Conservation (phyloP, 495 filamentous ascomycete species). For the Letharia lupina region DNA sequence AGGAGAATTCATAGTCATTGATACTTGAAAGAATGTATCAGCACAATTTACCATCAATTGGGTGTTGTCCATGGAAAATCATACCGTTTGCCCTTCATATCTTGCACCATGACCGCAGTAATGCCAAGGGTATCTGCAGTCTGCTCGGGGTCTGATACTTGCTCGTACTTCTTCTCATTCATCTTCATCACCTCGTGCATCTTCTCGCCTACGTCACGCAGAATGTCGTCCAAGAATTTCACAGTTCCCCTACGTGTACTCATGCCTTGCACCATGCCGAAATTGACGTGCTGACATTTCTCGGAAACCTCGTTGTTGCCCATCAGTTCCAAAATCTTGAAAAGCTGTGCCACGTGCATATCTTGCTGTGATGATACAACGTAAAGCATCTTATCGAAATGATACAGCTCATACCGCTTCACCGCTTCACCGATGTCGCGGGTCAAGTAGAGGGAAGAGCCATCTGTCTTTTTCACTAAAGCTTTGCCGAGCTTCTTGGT, state of each 20-base stretch:
- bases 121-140: conserved; percentile 53
- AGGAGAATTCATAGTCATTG: conserved; percentile 61
- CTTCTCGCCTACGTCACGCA: conserved; percentile 54
- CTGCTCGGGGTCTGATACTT: conserved; percentile 52
- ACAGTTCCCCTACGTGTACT: conserved; percentile 61
- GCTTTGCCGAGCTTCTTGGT: conserved; percentile 61
- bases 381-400: conserved; percentile 72
- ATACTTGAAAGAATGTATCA: conserved; percentile 34
- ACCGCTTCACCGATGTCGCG: conserved; percentile 61
- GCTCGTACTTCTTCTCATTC: conserved; percentile 56
- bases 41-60: background rate
- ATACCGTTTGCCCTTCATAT: conserved; percentile 61
- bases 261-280: conserved; percentile 66
- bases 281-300: conserved; percentile 63
- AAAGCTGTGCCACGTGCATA: conserved; percentile 62
- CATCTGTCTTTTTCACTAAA: conserved; percentile 59
- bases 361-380: conserved; percentile 64
- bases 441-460: conserved; percentile 61
- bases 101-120: conserved; percentile 63
- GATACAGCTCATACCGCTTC: conserved; percentile 53
- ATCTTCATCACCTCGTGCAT: conserved; percentile 66
- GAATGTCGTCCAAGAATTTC: conserved; percentile 62
- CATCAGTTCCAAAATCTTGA: conserved; percentile 64
- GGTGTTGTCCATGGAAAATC: conserved; percentile 8
- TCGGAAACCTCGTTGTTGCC: conserved; percentile 51